Evolutionary conservation across 2,329 filamentous ascomycete genomes (phyloP), one percentile per base, ranked within the genome.

Genomic region (Periconia sp.): DNA sequence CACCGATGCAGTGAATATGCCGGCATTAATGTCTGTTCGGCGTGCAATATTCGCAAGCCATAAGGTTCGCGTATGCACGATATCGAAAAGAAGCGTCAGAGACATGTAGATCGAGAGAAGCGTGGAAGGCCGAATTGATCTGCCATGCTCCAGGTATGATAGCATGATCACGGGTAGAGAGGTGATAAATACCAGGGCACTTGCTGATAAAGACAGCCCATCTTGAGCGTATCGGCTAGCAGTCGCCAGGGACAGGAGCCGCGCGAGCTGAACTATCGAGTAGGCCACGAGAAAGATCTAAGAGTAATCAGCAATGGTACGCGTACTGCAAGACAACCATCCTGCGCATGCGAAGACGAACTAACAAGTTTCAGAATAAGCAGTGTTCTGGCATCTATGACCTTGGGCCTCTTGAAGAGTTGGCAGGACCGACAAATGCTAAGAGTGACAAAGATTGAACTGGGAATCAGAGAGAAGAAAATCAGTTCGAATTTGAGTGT

Each of bases 401-500:
- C 50, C 2, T 38, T 56, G 5, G 66, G 65, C 48, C 65, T 69
- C 25, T 56, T 54, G 24, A 44, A 46, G 36, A 58, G 61, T 7
- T 48, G 61, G 28, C 57, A 12, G 8, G 56, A 55, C 12, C 61
- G 58, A 60, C 61, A 66, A 59, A 45, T 25, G 63, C 60, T 23
- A 54, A 46, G 62, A 59, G n/a, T 65, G 41, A 63, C 63, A 29
- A 70, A 38, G 18, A 69, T 40, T 12, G 46, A 37, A 7, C 57
- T 58, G 2, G 62, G 64, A 16, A 69, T 42, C 8, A 69, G 56
- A 1, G 62, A 63, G 46, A 67, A 64, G 40, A 66, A 67, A 12
- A 68, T 34, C 42, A 71, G 45, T 46, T 68, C 64, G 37, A 68
- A 68, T 36, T 62, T 53, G 18, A 68, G 10, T 28, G 54, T 66